phyloP scores from a whole-genome alignment of 2,329 filamentous ascomycete genomes.

The Elsinoe perseae region DNA sequence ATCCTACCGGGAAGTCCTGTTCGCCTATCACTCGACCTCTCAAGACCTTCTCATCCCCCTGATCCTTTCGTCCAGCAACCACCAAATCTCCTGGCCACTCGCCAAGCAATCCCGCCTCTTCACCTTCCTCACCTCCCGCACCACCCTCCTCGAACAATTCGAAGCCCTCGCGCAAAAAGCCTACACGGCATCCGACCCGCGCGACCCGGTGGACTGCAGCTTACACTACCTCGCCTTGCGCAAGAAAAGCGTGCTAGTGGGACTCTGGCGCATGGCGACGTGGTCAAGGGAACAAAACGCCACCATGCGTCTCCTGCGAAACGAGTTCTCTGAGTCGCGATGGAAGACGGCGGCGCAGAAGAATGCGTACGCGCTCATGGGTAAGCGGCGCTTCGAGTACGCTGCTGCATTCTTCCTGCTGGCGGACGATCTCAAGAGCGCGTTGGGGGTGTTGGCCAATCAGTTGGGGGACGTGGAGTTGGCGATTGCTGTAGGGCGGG shows the following conservation, averaged over 20 bases:
- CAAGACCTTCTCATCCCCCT: constrained; percentile 87
- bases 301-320: constrained; percentile 72
- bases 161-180: constrained; percentile 88
- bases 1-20: constrained; percentile 67
- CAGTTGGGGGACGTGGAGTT: constrained; percentile 85
- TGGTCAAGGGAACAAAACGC: constrained; percentile 81
- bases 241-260: constrained; percentile 85
- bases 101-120: constrained; percentile 84
- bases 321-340: constrained; percentile 79
- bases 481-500: constrained; percentile 76
- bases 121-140: constrained; percentile 81
- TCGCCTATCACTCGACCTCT: constrained; percentile 75
- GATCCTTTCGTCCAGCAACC: constrained; percentile 70
- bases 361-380: constrained; percentile 91
- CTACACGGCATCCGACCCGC: constrained; percentile 79
- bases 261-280: constrained; percentile 87
- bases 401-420: constrained; percentile 93
- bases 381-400: constrained; percentile 86
- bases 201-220: constrained; percentile 84
- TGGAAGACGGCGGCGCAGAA: constrained; percentile 89
- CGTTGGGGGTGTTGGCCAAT: constrained; percentile 75
- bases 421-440: constrained; percentile 75
- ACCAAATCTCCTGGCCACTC: constrained; percentile 73
- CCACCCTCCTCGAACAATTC: constrained; percentile 73
- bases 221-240: constrained; percentile 80